Evolutionary conservation across 345 rosid species (phyloP), one percentile per base, ranked within the genome.

Genomic region (Mercurialis annua): DNA sequence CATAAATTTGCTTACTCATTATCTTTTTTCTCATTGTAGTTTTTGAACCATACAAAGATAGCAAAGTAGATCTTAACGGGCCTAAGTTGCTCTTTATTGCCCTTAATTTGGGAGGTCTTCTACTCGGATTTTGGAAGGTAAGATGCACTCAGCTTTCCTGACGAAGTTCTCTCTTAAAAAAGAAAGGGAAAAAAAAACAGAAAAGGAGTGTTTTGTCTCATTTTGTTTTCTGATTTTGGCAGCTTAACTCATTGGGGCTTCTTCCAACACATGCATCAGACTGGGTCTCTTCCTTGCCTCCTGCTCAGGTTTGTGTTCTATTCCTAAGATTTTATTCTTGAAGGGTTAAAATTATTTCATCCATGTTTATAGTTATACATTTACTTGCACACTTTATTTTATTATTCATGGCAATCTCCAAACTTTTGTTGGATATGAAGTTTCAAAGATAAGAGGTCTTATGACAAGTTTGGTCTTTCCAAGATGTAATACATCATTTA

Each of bases 231-330:
- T 76, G 44, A 36, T 65, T 70, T 78, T 74, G 71, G 73, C 90
- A 95, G 99, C 96, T 95, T 49, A 95, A 95, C 83, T 81, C 97
- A 1, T 72, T 95, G 87, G 98, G 99, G 49, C 96, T 95, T 73
- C 97, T 95, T 70, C 99, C 99, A 33, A 95, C 98, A 17, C 96
- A 92, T 70, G 97, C 98, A 77, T 95, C 97, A 4, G 99, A 95
- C 55, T 95, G 99, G 99, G 99, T 95, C 59, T 95, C 98, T 65
- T 90, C 97, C 64, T 81, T 95, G 66, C 77, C 99, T 46, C 99
- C 99, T 30, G 92, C 99, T 59, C 98, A 86, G 98, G 97, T 92
- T 77, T 23, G 29, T 30, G 58, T 77, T 44, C 53, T 58, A 63
- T 43, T 48, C 54, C 16, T 5, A 6, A 55, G 50, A n/a, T 47